phyloP scores from a whole-genome alignment of 345 rosid genomes.

The Fremontodendron californicum region DNA sequence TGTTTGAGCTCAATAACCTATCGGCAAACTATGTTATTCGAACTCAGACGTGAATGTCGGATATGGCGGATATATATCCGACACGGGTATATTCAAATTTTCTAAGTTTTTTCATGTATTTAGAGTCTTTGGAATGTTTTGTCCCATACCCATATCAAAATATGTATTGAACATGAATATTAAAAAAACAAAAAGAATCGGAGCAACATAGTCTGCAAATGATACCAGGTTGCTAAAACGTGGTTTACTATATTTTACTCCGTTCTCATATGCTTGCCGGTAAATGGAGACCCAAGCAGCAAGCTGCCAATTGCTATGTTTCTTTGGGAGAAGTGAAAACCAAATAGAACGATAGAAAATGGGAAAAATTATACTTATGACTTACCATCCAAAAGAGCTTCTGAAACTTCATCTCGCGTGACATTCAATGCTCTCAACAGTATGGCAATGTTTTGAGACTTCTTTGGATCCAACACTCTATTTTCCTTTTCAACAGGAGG shows the following conservation, averaged over 20 bases:
- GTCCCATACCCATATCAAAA: too few species aligned
- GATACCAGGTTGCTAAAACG: neutral
- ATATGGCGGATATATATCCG: too few species aligned
- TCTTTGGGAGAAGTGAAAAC: neutral
- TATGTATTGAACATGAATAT: too few species aligned
- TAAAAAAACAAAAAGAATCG: too few species aligned
- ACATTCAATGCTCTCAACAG: slow-evolving; percentile 88
- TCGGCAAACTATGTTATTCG: too few species aligned
- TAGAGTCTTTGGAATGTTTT: too few species aligned
- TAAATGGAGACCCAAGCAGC: neutral
- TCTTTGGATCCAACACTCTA: slow-evolving; percentile 94
- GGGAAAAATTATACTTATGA: neutral
- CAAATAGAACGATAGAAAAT: neutral
- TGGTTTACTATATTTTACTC: neutral
- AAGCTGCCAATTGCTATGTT: neutral
- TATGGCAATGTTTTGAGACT: slow-evolving; percentile 95
- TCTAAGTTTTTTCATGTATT: too few species aligned
- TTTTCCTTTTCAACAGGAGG: slow-evolving; percentile 68
- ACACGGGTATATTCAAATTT: too few species aligned
- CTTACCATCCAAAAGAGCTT: slow-evolving; percentile 93
- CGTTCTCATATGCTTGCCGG: neutral
- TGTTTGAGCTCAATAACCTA: neutral
- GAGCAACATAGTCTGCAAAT: too few species aligned
- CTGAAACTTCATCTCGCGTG: slow-evolving; percentile 89
- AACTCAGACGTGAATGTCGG: too few species aligned